A percentile compares a stretch with the other conserved stretches of the same genome.
Conservation (phyloP, 2,329 filamentous ascomycete genomes). For the Aspergillus sp. region DNA sequence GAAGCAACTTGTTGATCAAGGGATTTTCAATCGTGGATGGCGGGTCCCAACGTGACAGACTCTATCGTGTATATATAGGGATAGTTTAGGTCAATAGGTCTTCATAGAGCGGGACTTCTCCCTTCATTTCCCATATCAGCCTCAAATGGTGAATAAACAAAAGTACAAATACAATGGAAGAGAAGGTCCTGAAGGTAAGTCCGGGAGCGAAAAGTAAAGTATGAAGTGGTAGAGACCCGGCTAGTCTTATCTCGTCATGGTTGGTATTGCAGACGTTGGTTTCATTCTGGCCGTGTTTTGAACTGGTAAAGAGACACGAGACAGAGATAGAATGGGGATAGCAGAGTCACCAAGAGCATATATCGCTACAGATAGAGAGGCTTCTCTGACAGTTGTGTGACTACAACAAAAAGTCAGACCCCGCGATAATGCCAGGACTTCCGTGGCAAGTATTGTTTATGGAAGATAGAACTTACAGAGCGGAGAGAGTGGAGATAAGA, state of each 20-base stretch:
- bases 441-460: not conserved
- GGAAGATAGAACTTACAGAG: not conserved
- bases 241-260: not conserved
- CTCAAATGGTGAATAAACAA: not conserved
- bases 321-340: not conserved
- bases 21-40: not conserved
- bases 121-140: conserved; percentile 4
- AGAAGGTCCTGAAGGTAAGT: not conserved
- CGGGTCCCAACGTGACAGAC: not conserved
- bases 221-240: not conserved
- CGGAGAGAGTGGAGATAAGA: not conserved
- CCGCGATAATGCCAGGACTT: not conserved
- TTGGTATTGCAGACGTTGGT: not conserved
- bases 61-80: not conserved
- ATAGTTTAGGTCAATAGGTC: not conserved
- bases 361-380: not conserved
- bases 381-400: not conserved
- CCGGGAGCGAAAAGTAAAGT: not conserved
- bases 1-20: conserved; percentile 8
- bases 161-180: conserved; percentile 7
- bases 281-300: not conserved
- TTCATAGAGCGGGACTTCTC: not conserved
- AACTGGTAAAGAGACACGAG: not conserved
- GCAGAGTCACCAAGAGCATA: not conserved
- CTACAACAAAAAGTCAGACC: not conserved